These are phyloP conservation scores for Iberis amara DNA, from an alignment of 441 rosid genomes.

Conservation along the genomic window DNA sequence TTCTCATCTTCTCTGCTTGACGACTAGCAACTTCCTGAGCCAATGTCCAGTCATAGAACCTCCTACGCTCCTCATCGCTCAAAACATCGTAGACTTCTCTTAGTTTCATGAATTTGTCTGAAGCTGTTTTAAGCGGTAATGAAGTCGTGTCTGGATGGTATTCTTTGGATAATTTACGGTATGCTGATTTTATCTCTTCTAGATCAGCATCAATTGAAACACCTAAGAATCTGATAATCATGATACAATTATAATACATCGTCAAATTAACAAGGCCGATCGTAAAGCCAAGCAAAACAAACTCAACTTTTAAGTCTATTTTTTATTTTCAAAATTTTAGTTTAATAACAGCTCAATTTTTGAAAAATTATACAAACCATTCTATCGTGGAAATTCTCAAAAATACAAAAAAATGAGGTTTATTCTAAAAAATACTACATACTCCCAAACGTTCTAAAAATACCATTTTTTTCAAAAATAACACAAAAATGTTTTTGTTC, in stretches of 20 bases:
- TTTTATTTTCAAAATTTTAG: too few relatives aligned
- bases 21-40: conserved; percentile 82
- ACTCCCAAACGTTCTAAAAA: too few relatives aligned
- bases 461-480: too few relatives aligned
- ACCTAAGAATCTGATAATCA: conserved; percentile 58
- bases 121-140: conserved; percentile 74
- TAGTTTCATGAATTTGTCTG: conserved; percentile 73
- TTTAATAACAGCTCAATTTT: too few relatives aligned
- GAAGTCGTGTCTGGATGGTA: conserved; percentile 96
- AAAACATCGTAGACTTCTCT: conserved; percentile 58
- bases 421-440: too few relatives aligned
- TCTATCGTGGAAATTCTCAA: too few relatives aligned
- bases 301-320: too few relatives aligned
- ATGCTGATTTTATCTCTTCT: conserved; percentile 82
- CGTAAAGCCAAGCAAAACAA: too few relatives aligned
- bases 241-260: background rate
- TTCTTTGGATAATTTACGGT: conserved; percentile 76
- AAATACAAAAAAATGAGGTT: too few relatives aligned
- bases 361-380: too few relatives aligned
- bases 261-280: too few relatives aligned
- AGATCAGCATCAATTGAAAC: conserved; percentile 59
- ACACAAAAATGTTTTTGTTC: too few relatives aligned
- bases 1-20: conserved; percentile 69
- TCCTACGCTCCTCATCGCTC: conserved; percentile 58
- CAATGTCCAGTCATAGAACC: conserved; percentile 80